These are phyloP conservation scores for Torulaspora gathmanii DNA, from an alignment of 805 yeast genomes.

Conservation along the genomic window DNA sequence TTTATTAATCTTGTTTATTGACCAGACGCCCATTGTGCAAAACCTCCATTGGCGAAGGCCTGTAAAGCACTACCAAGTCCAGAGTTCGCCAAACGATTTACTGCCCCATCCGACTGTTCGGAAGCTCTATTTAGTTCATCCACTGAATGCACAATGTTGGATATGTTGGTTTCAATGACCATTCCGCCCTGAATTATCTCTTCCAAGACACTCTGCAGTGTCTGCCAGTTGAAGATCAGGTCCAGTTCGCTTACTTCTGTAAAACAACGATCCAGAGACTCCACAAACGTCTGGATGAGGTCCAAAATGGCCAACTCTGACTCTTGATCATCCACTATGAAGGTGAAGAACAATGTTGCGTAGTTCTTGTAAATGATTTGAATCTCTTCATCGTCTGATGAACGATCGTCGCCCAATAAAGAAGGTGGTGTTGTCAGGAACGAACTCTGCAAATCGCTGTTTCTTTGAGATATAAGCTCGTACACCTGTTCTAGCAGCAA, in stretches of 20 bases:
- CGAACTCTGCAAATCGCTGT: conserved; percentile 69
- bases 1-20: conserved; percentile 19
- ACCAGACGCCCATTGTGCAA: conserved; percentile 36
- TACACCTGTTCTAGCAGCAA: conserved; percentile 76
- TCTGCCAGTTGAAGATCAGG: conserved; percentile 98
- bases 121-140: conserved; percentile 46
- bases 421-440: conserved; percentile 86
- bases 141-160: conserved; percentile 72
- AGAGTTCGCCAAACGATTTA: conserved; percentile 22
- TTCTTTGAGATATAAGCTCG: conserved; percentile 65
- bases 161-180: conserved; percentile 90
- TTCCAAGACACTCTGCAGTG: conserved; percentile 80
- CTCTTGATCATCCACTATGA: conserved; percentile 93
- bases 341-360: conserved; percentile 93
- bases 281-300: conserved; percentile 93
- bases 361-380: conserved; percentile 90
- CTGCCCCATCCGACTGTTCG: conserved; percentile 23
- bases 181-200: conserved; percentile 96
- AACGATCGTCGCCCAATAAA: conserved; percentile 35
- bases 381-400: conserved; percentile 59
- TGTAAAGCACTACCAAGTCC: conserved; percentile 32
- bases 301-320: conserved; percentile 91
- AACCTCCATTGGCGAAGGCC: conserved; percentile 34
- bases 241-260: conserved; percentile 93
- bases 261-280: conserved; percentile 87